Evolutionary conservation across 805 yeast species (phyloP).

Genomic region (Ogataea pini): DNA sequence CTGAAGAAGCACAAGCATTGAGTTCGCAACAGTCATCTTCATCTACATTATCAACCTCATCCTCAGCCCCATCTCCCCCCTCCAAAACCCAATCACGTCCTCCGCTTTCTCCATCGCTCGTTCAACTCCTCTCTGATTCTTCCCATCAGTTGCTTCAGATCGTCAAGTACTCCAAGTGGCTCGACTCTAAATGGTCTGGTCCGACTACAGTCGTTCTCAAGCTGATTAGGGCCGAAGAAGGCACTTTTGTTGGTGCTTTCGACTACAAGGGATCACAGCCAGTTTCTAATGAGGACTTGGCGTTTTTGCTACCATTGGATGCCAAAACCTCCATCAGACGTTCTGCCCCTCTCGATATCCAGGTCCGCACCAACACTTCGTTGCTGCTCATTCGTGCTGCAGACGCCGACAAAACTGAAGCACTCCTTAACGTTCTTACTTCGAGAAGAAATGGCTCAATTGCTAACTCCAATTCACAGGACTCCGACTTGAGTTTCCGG

Average conservation of each 20-base stretch:
- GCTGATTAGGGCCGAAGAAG: constrained; percentile 19
- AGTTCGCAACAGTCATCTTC: constrained; percentile 1
- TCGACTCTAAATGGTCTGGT: constrained; percentile 29
- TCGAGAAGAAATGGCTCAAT: constrained; percentile 16
- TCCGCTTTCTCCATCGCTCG: background rate
- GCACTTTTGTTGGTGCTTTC: constrained; percentile 20
- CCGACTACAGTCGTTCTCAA: constrained; percentile 17
- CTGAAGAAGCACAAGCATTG: background rate
- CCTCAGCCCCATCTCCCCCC: too few species aligned
- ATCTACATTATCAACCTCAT: too few species aligned
- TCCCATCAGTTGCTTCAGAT: constrained; percentile 23
- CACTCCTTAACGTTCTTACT: constrained; percentile 12
- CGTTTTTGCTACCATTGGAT: constrained; percentile 22
- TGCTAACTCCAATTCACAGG: constrained; percentile 29
- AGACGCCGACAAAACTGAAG: constrained; percentile 11
- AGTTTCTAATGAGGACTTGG: constrained; percentile 11
- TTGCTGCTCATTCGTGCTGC: constrained; percentile 11
- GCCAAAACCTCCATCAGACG: constrained; percentile 19
- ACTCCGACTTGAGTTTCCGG: constrained; percentile 24
- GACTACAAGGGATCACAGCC: background rate
- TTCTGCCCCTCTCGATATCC: constrained; percentile 24
- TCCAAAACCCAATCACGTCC: background rate
- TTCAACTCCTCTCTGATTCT: constrained; percentile 9
- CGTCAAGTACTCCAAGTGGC: constrained; percentile 32
- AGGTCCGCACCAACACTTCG: constrained; percentile 12